phyloP scores from a whole-genome alignment of 2,329 filamentous ascomycete genomes.

The Septoria petroselini region DNA sequence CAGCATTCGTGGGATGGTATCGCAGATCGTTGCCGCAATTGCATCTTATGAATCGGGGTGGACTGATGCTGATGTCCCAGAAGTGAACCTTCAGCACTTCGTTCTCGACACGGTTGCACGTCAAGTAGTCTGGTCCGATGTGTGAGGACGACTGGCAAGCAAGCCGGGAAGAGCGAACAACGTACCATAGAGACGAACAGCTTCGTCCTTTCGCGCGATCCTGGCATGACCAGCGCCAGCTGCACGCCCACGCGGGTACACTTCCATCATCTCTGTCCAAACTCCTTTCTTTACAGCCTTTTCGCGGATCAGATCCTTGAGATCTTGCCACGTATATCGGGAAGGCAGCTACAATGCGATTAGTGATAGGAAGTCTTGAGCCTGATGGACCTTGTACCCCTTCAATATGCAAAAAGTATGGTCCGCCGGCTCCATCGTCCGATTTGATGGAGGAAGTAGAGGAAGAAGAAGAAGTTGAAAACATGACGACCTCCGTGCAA shows the following conservation, averaged over 20 bases:
- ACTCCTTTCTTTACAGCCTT: constrained; percentile 33
- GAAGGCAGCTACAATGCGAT: constrained; percentile 27
- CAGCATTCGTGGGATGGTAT: constrained; percentile 14
- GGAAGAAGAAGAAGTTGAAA: constrained; percentile 1
- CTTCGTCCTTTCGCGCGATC: constrained; percentile 30
- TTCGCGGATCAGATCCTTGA: constrained; percentile 34
- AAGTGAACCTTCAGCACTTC: constrained; percentile 30
- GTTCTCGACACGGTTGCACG: constrained; percentile 25
- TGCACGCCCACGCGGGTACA: constrained; percentile 25
- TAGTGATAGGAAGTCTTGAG: no score
- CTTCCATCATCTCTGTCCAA: constrained; percentile 34
- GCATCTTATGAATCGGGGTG: constrained; percentile 24
- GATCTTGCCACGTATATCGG: constrained; percentile 35
- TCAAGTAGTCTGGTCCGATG: constrained; percentile 35
- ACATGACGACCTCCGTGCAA: no score
- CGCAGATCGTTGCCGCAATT: constrained; percentile 24
- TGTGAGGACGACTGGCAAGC: no score
- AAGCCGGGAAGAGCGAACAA: not conserved
- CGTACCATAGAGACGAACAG: constrained; percentile 30
- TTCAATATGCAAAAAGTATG: constrained; percentile 27
- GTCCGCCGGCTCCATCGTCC: constrained; percentile 11
- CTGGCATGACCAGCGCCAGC: constrained; percentile 28
- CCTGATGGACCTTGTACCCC: no score
- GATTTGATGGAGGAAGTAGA: no score
- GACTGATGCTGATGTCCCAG: constrained; percentile 29